Conservation (phyloP, 2,329 filamentous ascomycete species). For the Botryosphaeria dothidea region DNA sequence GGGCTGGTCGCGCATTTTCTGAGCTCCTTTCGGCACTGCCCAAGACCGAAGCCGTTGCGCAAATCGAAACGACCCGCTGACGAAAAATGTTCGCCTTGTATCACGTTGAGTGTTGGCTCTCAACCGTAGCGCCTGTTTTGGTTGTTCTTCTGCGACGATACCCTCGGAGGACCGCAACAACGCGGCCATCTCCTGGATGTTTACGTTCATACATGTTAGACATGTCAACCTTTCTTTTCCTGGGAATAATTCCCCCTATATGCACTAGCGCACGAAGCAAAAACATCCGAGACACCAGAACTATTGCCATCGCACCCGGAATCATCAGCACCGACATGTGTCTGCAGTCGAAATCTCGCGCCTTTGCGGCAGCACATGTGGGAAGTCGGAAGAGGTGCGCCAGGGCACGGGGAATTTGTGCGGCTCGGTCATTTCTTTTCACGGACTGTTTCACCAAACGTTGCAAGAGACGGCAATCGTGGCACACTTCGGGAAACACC, state of each 20-base stretch:
- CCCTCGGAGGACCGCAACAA: not conserved
- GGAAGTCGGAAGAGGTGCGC: not conserved
- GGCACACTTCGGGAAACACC: not conserved
- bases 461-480: not conserved
- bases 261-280: not conserved
- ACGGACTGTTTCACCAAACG: not conserved
- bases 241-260: not conserved
- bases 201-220: not conserved
- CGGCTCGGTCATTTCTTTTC: too few relatives aligned
- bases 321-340: not conserved
- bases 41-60: not conserved
- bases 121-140: not conserved
- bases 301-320: not conserved
- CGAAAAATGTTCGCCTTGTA: not conserved
- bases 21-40: not conserved
- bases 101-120: not conserved
- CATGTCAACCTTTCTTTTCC: not conserved
- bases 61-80: not conserved
- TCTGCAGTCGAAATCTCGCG: not conserved
- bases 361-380: not conserved
- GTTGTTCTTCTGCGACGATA: not conserved
- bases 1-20: slow-evolving; percentile 4
- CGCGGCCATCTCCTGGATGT: not conserved
- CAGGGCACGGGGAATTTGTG: not conserved
- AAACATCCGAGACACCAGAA: not conserved